These are phyloP conservation scores for Parastagonospora avenae DNA, from an alignment of 2,329 filamentous ascomycete species.

Conservation along the genomic window DNA sequence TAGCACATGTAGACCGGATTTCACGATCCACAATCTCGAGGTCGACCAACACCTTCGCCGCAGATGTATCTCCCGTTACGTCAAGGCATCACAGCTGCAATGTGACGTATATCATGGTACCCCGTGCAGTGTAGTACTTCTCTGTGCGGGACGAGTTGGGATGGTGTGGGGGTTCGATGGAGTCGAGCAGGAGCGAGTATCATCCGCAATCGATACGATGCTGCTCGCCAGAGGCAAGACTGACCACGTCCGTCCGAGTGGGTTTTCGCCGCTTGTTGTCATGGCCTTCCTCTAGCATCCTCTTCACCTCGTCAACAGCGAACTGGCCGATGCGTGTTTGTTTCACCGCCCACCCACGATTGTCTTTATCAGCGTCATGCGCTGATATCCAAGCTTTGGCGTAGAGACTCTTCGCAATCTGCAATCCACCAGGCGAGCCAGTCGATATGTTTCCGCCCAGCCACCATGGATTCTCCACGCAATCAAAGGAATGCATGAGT, in stretches of 20 bases:
- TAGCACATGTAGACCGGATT: too few relatives aligned
- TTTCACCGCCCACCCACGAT: conserved; percentile 58
- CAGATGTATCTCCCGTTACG: too few relatives aligned
- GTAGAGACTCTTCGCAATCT: conserved; percentile 60
- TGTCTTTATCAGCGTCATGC: conserved; percentile 65
- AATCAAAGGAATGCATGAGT: conserved; percentile 68
- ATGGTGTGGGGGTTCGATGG: too few relatives aligned
- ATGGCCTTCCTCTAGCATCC: conserved; percentile 30
- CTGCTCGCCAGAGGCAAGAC: conserved; percentile 24
- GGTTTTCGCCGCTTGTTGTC: conserved; percentile 12
- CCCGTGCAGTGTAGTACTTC: too few relatives aligned
- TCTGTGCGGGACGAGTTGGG: too few relatives aligned
- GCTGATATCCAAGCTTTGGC: conserved; percentile 66
- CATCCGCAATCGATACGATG: conserved; percentile 24
- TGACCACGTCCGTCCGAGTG: conserved; percentile 24
- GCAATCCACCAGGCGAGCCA: conserved; percentile 62
- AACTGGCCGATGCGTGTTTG: conserved; percentile 54
- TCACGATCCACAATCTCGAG: too few relatives aligned
- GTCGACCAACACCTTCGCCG: too few relatives aligned
- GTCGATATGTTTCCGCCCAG: conserved; percentile 64
- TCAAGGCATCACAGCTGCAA: too few relatives aligned
- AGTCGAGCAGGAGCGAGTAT: neutral
- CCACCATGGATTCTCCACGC: conserved; percentile 65
- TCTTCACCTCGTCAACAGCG: conserved; percentile 35
- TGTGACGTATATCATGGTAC: too few relatives aligned